These are phyloP conservation scores for Aspergillus quadrilineatus DNA, from an alignment of 2,329 filamentous ascomycete species.

Conservation along the genomic window DNA sequence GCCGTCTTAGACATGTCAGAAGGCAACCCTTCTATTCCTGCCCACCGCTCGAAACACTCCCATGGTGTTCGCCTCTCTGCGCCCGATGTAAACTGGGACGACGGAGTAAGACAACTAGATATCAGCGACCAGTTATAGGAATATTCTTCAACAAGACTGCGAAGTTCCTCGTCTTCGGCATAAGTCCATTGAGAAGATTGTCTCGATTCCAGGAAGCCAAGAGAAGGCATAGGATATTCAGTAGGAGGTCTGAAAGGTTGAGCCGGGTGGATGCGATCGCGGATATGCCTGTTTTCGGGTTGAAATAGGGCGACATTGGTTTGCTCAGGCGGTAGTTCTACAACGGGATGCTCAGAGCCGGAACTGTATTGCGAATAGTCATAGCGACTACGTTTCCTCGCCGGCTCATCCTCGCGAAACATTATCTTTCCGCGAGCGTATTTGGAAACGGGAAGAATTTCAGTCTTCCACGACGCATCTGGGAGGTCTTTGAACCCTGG, in stretches of 20 bases:
- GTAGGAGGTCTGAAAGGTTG: constrained; percentile 92
- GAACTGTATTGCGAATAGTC: constrained; percentile 73
- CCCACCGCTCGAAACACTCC: constrained; percentile 99
- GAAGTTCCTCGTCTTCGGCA: constrained; percentile 86
- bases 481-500: constrained; percentile 61
- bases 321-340: constrained; percentile 65
- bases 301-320: constrained; percentile 83
- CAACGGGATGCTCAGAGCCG: constrained; percentile 53
- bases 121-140: constrained; percentile 98
- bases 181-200: constrained; percentile 87
- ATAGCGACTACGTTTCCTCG: constrained; percentile 77
- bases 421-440: constrained; percentile 79
- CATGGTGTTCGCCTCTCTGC: constrained; percentile 89
- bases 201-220: constrained; percentile 85
- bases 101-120: constrained; percentile 71
- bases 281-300: constrained; percentile 81
- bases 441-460: constrained; percentile 81
- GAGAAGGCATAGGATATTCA: constrained; percentile 85
- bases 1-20: constrained; percentile 92
- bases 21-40: constrained; percentile 84
- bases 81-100: constrained; percentile 76
- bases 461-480: constrained; percentile 70
- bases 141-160: constrained; percentile 81
- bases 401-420: constrained; percentile 64
- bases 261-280: constrained; percentile 84